Conservation (phyloP, 208 protist genomes). For the Leishmania guyanensis region DNA sequence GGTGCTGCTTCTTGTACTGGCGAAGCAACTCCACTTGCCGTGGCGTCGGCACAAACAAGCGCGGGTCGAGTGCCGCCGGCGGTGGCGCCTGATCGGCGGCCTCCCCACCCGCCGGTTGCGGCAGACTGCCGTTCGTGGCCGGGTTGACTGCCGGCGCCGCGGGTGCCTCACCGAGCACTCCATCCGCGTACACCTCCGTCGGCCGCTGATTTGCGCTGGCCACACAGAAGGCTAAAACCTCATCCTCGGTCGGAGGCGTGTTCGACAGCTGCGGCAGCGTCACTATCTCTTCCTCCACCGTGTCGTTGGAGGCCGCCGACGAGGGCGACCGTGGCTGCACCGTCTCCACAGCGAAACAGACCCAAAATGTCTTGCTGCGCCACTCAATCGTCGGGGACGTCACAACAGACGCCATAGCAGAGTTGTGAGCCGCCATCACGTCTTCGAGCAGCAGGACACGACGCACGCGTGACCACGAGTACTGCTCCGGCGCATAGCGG, state of each 20-base stretch:
- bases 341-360: conserved; percentile 50
- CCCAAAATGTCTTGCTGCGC: conserved; percentile 64
- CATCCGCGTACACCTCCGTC: conserved; percentile 31
- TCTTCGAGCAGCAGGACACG: conserved; percentile 34
- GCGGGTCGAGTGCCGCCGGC: conserved; percentile 17
- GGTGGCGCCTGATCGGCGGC: not conserved
- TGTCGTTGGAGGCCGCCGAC: not conserved
- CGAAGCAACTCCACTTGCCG: conserved; percentile 46
- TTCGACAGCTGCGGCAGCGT: conserved; percentile 58
- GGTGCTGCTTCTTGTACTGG: conserved; percentile 38
- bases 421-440: conserved; percentile 4
- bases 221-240: conserved; percentile 63
- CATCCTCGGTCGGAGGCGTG: conserved; percentile 51
- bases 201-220: conserved; percentile 31
- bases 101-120: not conserved
- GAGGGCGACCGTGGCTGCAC: conserved; percentile 9
- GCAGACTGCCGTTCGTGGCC: not conserved
- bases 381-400: conserved; percentile 36
- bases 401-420: not conserved
- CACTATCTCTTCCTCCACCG: conserved; percentile 50
- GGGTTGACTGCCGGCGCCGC: not conserved
- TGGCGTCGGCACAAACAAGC: conserved; percentile 49
- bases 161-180: conserved; percentile 22
- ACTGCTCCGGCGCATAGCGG: conserved; percentile 42
- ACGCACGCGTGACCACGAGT: conserved; percentile 65